Base-by-base conservation (phyloP, 805 yeast genomes). In the Metschnikowia lachancei region DNA sequence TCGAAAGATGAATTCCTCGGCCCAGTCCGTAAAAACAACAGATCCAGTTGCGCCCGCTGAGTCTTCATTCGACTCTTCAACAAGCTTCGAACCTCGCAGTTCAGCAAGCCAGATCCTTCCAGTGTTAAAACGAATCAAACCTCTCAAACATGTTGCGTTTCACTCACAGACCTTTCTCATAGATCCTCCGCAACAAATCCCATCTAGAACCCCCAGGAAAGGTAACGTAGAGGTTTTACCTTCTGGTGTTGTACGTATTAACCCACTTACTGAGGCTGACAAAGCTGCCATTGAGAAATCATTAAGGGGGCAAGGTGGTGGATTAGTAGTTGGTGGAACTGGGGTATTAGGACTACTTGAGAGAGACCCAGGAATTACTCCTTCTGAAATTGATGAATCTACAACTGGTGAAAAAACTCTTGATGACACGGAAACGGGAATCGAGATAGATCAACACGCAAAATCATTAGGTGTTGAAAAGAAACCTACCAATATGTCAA, bases 141-240 rank as follows among this genome's bases (percentile, higher is more conserved):
- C 74, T 3, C 53, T 72, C 39, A 70, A 69, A 56, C 54, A 74
- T 35, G 76, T 72, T 10, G 74, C 74, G 2, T 72, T 72, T 45
- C 75, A 71, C 50, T 63, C 69, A 30, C 62, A 66, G 33, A 70
- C 75, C 1, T 72, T 72, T 45, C 59, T 69, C 33, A 69, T 72
- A 16, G 75, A 72, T 45, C 97, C 97, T 2, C 74, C 74, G 1
- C 97, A 91, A 60, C 96, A 90, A 61, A 86, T 91, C 50, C 97
- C 97, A 2, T 85, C 95, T 1, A 70, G 95, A 59, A 77, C 75
- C 49, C 97, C 97, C 6, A 74, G 83, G 53, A 75, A 77, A 55
- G 97, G 97, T 7, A 85, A 88, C 59, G 90, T 72, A 46, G 77
- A 81, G 54, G 70, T 81, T 1, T 57, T 75, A 41, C 65, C 76